Base-by-base conservation (phyloP, 2,329 filamentous ascomycete species). In the Nemania sp. region DNA sequence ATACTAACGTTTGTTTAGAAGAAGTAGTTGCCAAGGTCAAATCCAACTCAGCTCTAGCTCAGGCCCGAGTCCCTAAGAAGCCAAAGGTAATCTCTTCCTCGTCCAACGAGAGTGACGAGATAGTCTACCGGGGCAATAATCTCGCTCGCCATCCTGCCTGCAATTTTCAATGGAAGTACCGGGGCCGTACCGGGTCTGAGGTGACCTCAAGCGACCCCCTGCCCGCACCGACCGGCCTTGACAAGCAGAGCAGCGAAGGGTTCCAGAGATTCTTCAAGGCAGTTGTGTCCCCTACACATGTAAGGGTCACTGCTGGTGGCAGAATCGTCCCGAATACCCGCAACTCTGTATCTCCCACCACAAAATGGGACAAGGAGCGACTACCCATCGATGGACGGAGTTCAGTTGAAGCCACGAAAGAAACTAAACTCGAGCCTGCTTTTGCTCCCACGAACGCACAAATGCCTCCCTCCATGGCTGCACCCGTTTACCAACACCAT, bases 251-350 rank as follows among this genome's bases (percentile, higher is more conserved):
- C 66, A 81, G 81, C 35, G 85, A 88, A 71, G 87, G 87, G n/a
- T 89, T 89, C 66, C 83, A 87, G 71, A 80, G 82, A 54, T 89
- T 89, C 70, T 88, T 86, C 75, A 86, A 87, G 70, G 85, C 86
- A 11, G 87, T 89, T n/a, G 81, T 85, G 4, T 89, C 87, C 35
- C 87, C 87, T 7, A 87, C 85, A 13, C 85, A 89, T 71, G 82
- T 89, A 63, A 83, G 87, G 15, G 87, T 89, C 51, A 89, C 87
- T 18, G 87, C 87, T 60, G 86, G 87, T 59, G 87, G 87, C 43
- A 80, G 85, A 39, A 89, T 89, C 67, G 87, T 89, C 1, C 86
- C 86, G 50, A 89, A 89, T 68, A 87, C 81, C 35, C 80, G 85
- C 45, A 80, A 77, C 12, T 76, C 80, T 2, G 75, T 77, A 5